Evolutionary conservation across 176 grass and related monocot genomes (phyloP), one percentile per base, ranked within the genome.

Genomic region (Bolboschoenus planiculmis): DNA sequence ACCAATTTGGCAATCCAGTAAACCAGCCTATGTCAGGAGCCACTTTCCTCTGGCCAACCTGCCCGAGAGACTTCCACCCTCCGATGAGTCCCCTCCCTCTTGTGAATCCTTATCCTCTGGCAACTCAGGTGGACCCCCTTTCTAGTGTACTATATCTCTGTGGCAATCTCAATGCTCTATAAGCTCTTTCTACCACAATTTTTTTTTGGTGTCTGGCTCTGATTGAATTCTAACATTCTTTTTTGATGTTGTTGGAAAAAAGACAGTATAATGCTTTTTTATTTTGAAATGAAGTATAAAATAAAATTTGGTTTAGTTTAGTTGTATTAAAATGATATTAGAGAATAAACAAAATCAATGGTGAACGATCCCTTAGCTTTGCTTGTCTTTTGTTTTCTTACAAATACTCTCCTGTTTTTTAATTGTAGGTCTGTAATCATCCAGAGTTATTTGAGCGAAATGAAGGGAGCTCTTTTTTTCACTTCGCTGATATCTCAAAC

Each of bases 381-480:
- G 24, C 44, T 31, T 29, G 13, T 76, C 43, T 30, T 48, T 75
- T 47, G 42, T 50, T 20, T 8, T 2, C 20, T 33, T 31, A 51
- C 72, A 77, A 53, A 77, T 51, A 51, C 27, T 51, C 13, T 74
- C 70, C 70, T 47, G 33, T 84, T 20, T 40, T 82, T 31, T 57
- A 79, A 53, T 77, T 91, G 78, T 86, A 99, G 97, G 97, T 99
- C 54, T 99, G 97, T 86, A 99, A 99, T 89, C 97, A 99, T 87
- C 97, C 97, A 27, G 97, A 99, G 87, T 88, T 99, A 56, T 99
- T 99, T 81, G 97, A 99, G 81, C 93, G 97, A 47, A 99, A 99
- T 53, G 97, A 95, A 88, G 97, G 97, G 84, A 99, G 92, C 42
- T 95, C 86, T 31, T 99, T 91, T 85, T 93, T 96, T 80, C 87